Evolutionary conservation across 164 flowering plant species (phyloP).

Genomic region (Nymphaea colorata): DNA sequence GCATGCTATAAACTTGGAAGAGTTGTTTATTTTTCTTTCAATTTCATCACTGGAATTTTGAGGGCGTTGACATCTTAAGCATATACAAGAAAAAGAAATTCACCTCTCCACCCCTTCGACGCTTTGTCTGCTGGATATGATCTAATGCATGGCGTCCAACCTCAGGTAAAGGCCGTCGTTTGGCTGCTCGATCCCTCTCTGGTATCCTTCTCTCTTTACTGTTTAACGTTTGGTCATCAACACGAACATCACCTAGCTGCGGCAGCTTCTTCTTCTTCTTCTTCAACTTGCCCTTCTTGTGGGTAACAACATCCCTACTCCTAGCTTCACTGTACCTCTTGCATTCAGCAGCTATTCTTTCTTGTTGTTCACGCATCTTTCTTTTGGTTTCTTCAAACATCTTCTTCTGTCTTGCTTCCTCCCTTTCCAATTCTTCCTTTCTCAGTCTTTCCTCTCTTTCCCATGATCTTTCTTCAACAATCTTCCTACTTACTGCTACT

Average conservation of each 20-base stretch:
- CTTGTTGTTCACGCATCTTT: conserved; percentile 38
- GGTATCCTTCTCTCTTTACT: conserved; percentile 46
- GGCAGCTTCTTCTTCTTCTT: conserved; percentile 45
- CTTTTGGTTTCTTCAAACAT: conserved; percentile 17
- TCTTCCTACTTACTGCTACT: conserved; percentile 21
- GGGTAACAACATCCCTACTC: conserved; percentile 42
- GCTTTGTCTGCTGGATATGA: conserved; percentile 50
- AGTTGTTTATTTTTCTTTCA: too few species aligned
- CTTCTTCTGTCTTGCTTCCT: conserved; percentile 41
- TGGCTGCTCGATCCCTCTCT: conserved; percentile 48
- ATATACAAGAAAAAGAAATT: conserved; percentile 1
- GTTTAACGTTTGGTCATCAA: conserved; percentile 36
- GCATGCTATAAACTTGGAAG: too few species aligned
- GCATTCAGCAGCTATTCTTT: conserved; percentile 32
- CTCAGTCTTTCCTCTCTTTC: conserved; percentile 63
- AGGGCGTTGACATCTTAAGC: too few species aligned
- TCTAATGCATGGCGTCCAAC: conserved; percentile 37
- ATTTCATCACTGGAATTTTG: too few species aligned
- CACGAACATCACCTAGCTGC: conserved; percentile 35
- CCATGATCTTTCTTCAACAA: conserved; percentile 39
- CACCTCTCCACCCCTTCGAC: conserved; percentile 94
- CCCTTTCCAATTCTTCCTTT: conserved; percentile 16
- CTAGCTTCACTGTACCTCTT: conserved; percentile 42
- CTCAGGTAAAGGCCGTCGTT: conserved; percentile 40
- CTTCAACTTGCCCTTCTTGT: conserved; percentile 30